A percentile compares a stretch with the other conserved stretches of the same genome.
These are phyloP conservation scores for Ogataea haglerorum DNA, from an alignment of 805 yeast species.

Conservation along the genomic window DNA sequence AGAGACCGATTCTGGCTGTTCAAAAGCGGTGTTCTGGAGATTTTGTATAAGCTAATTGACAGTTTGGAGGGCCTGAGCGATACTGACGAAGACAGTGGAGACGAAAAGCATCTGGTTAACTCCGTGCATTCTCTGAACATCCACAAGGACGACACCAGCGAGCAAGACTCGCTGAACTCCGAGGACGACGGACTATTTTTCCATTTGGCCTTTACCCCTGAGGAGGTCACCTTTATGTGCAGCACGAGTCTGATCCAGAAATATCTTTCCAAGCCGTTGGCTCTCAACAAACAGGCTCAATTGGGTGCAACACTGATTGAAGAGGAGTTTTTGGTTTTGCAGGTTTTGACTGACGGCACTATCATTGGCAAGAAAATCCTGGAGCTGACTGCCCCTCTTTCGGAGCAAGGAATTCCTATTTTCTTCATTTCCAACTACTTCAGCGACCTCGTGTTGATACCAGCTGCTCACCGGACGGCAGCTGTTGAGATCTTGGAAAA, in stretches of 20 bases:
- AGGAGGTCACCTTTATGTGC: conserved; percentile 61
- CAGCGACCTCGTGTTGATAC: conserved; percentile 61
- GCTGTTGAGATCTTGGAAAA: conserved; percentile 44
- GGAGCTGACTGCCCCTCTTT: conserved; percentile 56
- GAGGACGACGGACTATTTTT: conserved; percentile 46
- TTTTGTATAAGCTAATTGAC: conserved; percentile 39
- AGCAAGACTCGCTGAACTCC: conserved; percentile 13
- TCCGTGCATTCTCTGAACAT: conserved; percentile 16
- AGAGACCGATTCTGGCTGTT: conserved; percentile 52
- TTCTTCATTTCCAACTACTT: conserved; percentile 63
- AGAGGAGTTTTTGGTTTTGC: conserved; percentile 49
- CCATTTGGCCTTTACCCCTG: conserved; percentile 59
- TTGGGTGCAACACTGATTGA: conserved; percentile 39
- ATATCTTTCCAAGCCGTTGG: conserved; percentile 40
- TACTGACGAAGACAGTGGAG: conserved; percentile 11
- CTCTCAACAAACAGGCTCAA: conserved; percentile 15
- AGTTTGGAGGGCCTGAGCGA: conserved; percentile 22
- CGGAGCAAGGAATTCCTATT: conserved; percentile 52
- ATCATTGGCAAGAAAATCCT: conserved; percentile 52
- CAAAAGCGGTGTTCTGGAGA: conserved; percentile 46
- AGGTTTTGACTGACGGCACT: conserved; percentile 58
- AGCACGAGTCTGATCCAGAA: conserved; percentile 36
- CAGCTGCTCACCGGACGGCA: conserved; percentile 39
- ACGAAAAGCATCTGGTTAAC: conserved; percentile 8
- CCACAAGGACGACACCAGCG: conserved; percentile 9